Percentiles rank a stretch among this genome's conserved stretches.
These are phyloP conservation scores for Elasticomyces elasticus DNA, from an alignment of 495 filamentous ascomycete genomes.

Conservation along the genomic window DNA sequence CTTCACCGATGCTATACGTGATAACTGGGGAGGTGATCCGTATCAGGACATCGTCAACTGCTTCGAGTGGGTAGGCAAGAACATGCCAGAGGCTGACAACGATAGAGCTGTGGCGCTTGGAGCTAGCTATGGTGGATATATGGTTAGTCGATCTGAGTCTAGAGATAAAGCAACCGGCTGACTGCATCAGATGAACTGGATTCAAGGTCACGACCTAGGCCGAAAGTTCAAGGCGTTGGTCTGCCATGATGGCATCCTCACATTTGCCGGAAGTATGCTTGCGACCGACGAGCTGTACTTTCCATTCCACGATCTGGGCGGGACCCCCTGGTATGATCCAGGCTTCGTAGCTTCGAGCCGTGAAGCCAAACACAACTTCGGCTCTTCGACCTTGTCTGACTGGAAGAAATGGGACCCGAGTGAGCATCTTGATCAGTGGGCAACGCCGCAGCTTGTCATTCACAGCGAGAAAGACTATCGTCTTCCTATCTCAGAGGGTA, in stretches of 20 bases:
- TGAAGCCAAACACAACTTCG: slow-evolving; percentile 59
- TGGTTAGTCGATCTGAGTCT: slow-evolving; percentile 26
- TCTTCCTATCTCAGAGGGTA: slow-evolving; percentile 69
- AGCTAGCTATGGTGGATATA: slow-evolving; percentile 44
- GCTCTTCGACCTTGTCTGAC: slow-evolving; percentile 41
- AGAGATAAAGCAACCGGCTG: background rate
- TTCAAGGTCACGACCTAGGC: slow-evolving; percentile 44
- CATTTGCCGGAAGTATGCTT: slow-evolving; percentile 40
- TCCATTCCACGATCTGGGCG: slow-evolving; percentile 34
- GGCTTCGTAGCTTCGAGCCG: slow-evolving; percentile 21
- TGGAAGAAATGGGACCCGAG: slow-evolving; percentile 83
- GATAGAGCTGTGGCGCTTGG: slow-evolving; percentile 41
- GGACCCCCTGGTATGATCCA: slow-evolving; percentile 36
- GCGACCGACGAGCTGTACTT: slow-evolving; percentile 42
- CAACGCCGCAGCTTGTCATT: slow-evolving; percentile 78
- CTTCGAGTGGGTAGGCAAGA: slow-evolving; percentile 41
- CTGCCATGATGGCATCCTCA: slow-evolving; percentile 58
- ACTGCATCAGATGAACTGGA: slow-evolving; percentile 38
- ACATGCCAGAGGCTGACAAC: slow-evolving; percentile 43
- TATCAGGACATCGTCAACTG: slow-evolving; percentile 46
- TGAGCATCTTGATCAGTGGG: slow-evolving; percentile 58
- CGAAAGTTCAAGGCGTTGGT: slow-evolving; percentile 46
- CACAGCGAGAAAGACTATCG: slow-evolving; percentile 90
- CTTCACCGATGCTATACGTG: slow-evolving; percentile 39
- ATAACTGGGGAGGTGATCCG: slow-evolving; percentile 44